Conservation (phyloP, 495 filamentous ascomycete species). For the Apodospora peruviana region DNA sequence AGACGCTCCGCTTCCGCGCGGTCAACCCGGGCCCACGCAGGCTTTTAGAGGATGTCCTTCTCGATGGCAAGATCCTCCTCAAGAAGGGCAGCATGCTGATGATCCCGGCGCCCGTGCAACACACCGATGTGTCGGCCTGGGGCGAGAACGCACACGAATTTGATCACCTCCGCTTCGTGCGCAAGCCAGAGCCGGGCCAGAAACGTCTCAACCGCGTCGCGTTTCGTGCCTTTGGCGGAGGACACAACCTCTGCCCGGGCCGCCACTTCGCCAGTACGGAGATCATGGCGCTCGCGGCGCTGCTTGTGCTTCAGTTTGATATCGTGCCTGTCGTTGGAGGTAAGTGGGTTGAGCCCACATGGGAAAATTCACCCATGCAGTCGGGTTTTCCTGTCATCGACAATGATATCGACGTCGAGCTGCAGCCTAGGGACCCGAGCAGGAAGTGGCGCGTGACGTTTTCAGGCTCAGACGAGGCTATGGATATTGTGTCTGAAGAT, state of each 20-base stretch:
- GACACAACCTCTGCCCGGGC: constrained; percentile 26
- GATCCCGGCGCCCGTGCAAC: constrained; percentile 24
- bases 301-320: constrained; percentile 37
- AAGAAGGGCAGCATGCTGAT: constrained; percentile 28
- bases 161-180: constrained; percentile 25
- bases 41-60: constrained; percentile 20
- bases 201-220: constrained; percentile 20
- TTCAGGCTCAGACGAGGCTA: neutral
- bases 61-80: constrained; percentile 23
- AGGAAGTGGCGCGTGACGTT: constrained; percentile 10
- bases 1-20: constrained; percentile 20
- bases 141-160: constrained; percentile 21
- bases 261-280: constrained; percentile 30
- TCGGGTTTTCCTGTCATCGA: constrained; percentile 18
- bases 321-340: constrained; percentile 19
- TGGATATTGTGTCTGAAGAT: neutral
- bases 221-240: constrained; percentile 31
- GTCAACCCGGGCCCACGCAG: constrained; percentile 16
- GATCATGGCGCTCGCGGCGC: constrained; percentile 29
- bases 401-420: constrained; percentile 17
- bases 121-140: constrained; percentile 20
- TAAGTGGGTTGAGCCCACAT: constrained; percentile 17
- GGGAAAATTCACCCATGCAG: constrained; percentile 14
- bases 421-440: constrained; percentile 9
- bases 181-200: no score